Conservation (phyloP, 192 early-diverging fungal genomes). For the Dimargaris xerosporica region DNA sequence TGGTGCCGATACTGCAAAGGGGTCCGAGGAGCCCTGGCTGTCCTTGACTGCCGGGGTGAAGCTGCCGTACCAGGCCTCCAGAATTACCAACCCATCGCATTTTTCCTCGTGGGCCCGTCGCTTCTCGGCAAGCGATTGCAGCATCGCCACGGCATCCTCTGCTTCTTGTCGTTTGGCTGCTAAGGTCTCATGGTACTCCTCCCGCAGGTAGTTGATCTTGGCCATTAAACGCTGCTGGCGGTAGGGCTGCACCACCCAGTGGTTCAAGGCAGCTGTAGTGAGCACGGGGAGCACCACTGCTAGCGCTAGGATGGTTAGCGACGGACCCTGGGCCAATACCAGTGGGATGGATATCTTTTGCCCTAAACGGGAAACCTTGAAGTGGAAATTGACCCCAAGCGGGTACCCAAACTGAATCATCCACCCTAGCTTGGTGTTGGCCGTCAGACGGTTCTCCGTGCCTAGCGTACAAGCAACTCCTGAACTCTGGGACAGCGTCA, state of each 20-base stretch:
- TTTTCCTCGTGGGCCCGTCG: constrained; percentile 46
- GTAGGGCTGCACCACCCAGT: constrained; percentile 41
- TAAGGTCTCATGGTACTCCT: constrained; percentile 47
- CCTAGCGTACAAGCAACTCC: constrained; percentile 33
- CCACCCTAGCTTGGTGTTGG: constrained; percentile 37
- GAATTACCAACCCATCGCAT: constrained; percentile 56
- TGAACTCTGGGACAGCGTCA: constrained; percentile 27
- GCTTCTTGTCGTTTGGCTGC: constrained; percentile 57
- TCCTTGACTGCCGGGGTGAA: constrained; percentile 18
- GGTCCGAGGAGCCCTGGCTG: neutral
- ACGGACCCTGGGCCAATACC: constrained; percentile 38
- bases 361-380: constrained; percentile 45
- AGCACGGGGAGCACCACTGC: constrained; percentile 36
- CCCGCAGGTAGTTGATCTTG: constrained; percentile 37
- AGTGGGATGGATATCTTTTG: constrained; percentile 52
- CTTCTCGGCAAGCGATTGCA: constrained; percentile 54
- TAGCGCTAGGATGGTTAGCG: constrained; percentile 33
- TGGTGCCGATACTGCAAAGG: neutral
- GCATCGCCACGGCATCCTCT: constrained; percentile 52
- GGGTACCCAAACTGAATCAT: constrained; percentile 41
- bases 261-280: constrained; percentile 35
- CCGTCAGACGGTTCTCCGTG: constrained; percentile 36
- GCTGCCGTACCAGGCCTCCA: constrained; percentile 80
- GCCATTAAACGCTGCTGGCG: constrained; percentile 24
- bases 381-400: constrained; percentile 38